Evolutionary conservation across 768 basidiomycete species (phyloP).

Genomic region (Lactarius psammicola): DNA sequence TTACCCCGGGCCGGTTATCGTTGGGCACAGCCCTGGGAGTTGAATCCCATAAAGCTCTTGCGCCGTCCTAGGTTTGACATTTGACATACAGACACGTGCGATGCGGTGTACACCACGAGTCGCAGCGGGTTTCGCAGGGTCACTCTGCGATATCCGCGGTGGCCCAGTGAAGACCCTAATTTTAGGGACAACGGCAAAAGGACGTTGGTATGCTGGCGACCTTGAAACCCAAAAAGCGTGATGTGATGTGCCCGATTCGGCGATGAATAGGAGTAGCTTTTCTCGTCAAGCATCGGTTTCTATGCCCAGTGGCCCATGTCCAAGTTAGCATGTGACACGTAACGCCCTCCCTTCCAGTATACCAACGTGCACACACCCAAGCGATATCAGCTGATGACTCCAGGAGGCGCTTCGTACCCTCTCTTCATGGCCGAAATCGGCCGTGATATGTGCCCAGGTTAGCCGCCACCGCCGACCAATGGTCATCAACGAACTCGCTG

Average conservation of each 20-base stretch:
- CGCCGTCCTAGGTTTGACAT: neutral
- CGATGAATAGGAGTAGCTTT: neutral
- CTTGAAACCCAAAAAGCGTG: neutral
- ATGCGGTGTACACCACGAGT: neutral
- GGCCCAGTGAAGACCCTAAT: neutral
- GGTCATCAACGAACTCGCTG: neutral
- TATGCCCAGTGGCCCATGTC: neutral
- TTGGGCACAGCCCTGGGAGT: neutral
- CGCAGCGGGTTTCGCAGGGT: neutral
- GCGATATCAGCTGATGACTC: neutral
- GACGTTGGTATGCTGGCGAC: neutral
- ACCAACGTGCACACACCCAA: neutral
- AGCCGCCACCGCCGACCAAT: neutral
- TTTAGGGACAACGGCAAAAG: neutral
- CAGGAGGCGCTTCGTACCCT: neutral
- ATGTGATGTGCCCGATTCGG: neutral
- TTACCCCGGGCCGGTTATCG: neutral
- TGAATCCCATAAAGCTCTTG: neutral
- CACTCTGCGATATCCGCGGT: too few species aligned
- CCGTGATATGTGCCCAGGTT: neutral
- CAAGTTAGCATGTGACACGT: neutral
- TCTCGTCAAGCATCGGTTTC: neutral
- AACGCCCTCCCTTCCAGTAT: neutral
- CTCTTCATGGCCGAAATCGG: neutral
- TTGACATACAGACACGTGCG: neutral